phyloP scores from a whole-genome alignment of 1,284 basidiomycete genomes.

The Papiliotrema terrestris region DNA sequence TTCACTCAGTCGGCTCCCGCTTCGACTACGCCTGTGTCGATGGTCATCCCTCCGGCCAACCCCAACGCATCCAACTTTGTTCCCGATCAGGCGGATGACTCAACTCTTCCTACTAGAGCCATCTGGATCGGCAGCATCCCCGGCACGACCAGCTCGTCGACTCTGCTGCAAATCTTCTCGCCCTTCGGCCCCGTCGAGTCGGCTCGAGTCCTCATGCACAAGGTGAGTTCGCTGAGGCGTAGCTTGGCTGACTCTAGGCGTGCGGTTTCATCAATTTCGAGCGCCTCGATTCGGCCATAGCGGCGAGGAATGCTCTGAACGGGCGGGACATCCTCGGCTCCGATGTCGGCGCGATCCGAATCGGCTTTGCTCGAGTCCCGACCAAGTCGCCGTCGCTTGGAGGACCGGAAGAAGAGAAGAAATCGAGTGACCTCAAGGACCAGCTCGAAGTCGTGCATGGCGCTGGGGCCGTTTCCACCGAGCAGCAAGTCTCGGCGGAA shows the following conservation, averaged over 20 bases:
- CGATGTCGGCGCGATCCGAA: conserved; percentile 91
- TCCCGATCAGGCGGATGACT: conserved; percentile 27
- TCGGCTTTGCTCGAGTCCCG: conserved; percentile 93
- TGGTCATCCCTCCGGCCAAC: conserved; percentile 13
- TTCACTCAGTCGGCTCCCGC: conserved; percentile 47
- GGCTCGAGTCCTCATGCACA: conserved; percentile 90
- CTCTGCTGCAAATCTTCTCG: conserved; percentile 77
- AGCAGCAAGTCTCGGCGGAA: conserved; percentile 72
- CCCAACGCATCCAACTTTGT: conserved; percentile 47
- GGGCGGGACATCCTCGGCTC: conserved; percentile 91
- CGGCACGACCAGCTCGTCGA: conserved; percentile 84
- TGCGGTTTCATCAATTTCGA: conserved; percentile 83
- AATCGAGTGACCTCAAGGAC: conserved; percentile 60
- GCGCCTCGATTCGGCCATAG: conserved; percentile 89
- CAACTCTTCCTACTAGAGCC: conserved; percentile 79
- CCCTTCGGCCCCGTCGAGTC: conserved; percentile 97
- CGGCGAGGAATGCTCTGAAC: conserved; percentile 90
- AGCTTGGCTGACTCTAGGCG: conserved; percentile 12
- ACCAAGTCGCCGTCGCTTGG: conserved; percentile 58
- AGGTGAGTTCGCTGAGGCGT: conserved; percentile 60
- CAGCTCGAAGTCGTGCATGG: conserved; percentile 61
- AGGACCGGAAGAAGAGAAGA: conserved; percentile 27
- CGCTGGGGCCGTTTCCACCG: conserved; percentile 77
- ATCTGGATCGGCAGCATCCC: conserved; percentile 96
- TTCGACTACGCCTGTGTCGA: conserved; percentile 1